A percentile compares a stretch with the other conserved stretches of the same genome.
Conservation (phyloP, 345 rosid genomes). For the Mangifera indica region DNA sequence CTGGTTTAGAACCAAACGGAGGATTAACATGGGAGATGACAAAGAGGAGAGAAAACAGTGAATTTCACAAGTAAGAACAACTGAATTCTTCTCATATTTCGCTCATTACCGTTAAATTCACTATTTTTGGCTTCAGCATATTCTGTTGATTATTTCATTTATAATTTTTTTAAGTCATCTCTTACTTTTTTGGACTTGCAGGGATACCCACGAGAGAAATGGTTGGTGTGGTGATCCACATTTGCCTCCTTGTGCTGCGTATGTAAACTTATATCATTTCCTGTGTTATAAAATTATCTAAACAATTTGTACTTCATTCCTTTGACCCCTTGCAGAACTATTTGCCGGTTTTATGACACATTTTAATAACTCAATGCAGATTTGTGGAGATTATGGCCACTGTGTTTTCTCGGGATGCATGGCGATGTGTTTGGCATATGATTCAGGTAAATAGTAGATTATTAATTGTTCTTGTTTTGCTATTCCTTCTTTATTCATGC, state of each 20-base stretch:
- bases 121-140: conserved; percentile 1
- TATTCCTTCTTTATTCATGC: neutral
- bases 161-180: neutral
- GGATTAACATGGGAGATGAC: conserved; percentile 97
- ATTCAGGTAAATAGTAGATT: conserved; percentile 56
- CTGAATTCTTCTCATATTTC: neutral
- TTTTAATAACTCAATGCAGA: conserved; percentile 36
- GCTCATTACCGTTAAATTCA: neutral
- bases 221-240: conserved; percentile 81
- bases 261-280: conserved; percentile 27
- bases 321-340: neutral
- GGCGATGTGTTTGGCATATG: conserved; percentile 98
- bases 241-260: conserved; percentile 98
- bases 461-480: neutral
- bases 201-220: conserved; percentile 73
- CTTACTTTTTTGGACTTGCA: conserved; percentile 29
- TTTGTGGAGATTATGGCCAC: conserved; percentile 99
- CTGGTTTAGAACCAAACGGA: conserved; percentile 77
- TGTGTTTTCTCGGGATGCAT: conserved; percentile 85
- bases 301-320: neutral
- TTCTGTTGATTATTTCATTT: neutral
- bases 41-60: conserved; percentile 66
- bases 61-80: conserved; percentile 80
- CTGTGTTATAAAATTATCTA: neutral
- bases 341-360: neutral